Evolutionary conservation across 1,284 basidiomycete genomes (phyloP).

Genomic region (Chalciporus sp.): DNA sequence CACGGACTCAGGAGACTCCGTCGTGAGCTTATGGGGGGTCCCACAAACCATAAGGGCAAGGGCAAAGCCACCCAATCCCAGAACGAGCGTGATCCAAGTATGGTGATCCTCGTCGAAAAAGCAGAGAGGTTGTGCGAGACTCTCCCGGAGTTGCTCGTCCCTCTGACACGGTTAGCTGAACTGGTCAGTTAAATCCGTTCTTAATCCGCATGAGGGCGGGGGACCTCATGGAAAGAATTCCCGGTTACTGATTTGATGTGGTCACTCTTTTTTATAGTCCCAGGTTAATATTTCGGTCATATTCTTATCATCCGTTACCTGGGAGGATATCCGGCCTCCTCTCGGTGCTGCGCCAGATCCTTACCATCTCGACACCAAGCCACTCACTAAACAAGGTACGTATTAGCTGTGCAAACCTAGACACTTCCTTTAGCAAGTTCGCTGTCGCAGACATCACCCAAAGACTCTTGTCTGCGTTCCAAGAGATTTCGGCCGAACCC

Average conservation of each 20-base stretch:
- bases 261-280: conserved; percentile 35
- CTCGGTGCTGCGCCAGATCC: conserved; percentile 77
- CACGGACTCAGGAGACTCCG: conserved; percentile 49
- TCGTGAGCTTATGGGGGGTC: conserved; percentile 35
- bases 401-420: neutral
- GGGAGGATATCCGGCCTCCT: conserved; percentile 75
- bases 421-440: neutral
- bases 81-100: conserved; percentile 31
- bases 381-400: conserved; percentile 64
- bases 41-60: conserved; percentile 39
- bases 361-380: conserved; percentile 65
- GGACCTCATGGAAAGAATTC: neutral
- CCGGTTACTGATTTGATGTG: conserved; percentile 7
- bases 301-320: conserved; percentile 67
- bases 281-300: conserved; percentile 56
- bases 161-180: conserved; percentile 72
- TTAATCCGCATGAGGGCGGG: neutral
- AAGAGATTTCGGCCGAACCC: conserved; percentile 22
- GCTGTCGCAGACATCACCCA: conserved; percentile 29
- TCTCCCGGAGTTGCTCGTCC: conserved; percentile 68
- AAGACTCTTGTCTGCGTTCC: conserved; percentile 32
- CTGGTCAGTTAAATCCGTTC: conserved; percentile 55
- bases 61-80: conserved; percentile 31
- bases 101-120: conserved; percentile 69
- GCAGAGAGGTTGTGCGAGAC: conserved; percentile 68